Evolutionary conservation across 257 asterid genomes (phyloP).

Genomic region (Agastache rugosa): DNA sequence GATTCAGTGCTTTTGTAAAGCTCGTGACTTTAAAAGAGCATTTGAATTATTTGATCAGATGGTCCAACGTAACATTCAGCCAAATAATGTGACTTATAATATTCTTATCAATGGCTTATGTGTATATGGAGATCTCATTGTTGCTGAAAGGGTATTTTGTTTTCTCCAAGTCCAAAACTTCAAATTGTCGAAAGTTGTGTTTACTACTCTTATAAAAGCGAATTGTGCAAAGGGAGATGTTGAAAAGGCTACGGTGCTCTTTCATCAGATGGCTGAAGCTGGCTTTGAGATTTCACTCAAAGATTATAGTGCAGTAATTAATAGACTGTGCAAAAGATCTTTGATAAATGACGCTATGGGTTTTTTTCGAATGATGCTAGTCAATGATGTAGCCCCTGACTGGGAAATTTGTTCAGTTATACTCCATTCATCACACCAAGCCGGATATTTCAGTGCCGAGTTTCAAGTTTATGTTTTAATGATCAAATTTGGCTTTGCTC

Average conservation of each 20-base stretch:
- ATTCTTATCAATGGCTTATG: constrained; percentile 76
- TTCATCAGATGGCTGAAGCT: constrained; percentile 57
- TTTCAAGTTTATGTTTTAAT: constrained; percentile 52
- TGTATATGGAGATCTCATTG: constrained; percentile 51
- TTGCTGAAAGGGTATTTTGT: constrained; percentile 61
- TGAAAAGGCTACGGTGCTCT: constrained; percentile 57
- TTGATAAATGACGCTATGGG: constrained; percentile 50
- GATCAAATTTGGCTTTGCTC: constrained; percentile 62
- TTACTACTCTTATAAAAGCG: constrained; percentile 77
- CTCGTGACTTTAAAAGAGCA: constrained; percentile 51
- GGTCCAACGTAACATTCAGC: constrained; percentile 52
- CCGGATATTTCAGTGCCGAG: constrained; percentile 44
- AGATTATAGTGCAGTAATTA: constrained; percentile 81
- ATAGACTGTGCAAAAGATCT: constrained; percentile 76
- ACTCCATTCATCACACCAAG: constrained; percentile 44
- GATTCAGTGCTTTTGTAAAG: constrained; percentile 62
- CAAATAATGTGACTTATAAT: constrained; percentile 60
- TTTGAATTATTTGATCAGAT: constrained; percentile 53
- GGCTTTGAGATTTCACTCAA: constrained; percentile 67
- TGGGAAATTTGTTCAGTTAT: constrained; percentile 48
- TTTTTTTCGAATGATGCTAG: constrained; percentile 63
- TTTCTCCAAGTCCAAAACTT: constrained; percentile 48
- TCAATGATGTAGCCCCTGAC: constrained; percentile 58
- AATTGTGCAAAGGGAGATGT: constrained; percentile 77
- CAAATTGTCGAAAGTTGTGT: constrained; percentile 62